These are phyloP conservation scores for Trametopsis cervina DNA, from an alignment of 768 basidiomycete genomes.

Conservation along the genomic window DNA sequence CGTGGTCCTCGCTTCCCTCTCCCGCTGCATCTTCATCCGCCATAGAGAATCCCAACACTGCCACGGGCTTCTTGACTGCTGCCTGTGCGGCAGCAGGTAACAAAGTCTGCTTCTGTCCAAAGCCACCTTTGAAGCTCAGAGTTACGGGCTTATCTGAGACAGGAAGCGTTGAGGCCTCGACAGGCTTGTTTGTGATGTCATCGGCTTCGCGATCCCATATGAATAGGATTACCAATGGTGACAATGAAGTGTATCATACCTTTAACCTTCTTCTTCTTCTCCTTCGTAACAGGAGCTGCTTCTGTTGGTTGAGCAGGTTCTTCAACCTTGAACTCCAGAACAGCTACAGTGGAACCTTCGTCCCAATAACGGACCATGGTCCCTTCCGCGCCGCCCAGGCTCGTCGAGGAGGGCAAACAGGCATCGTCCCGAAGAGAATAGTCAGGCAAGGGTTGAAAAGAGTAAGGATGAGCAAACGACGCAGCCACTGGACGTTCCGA, in stretches of 20 bases:
- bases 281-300: constrained; percentile 33
- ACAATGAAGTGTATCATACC: constrained; percentile 26
- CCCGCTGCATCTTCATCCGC: constrained; percentile 46
- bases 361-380: constrained; percentile 91
- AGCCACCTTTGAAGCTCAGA: constrained; percentile 48
- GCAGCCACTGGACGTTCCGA: constrained; percentile 84
- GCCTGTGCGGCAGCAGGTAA: constrained; percentile 15
- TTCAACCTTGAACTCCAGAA: constrained; percentile 76
- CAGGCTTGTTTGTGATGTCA: constrained; percentile 22
- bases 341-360: constrained; percentile 67
- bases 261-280: constrained; percentile 49
- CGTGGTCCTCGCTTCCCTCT: constrained; percentile 31
- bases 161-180: constrained; percentile 61
- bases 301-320: constrained; percentile 35
- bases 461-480: constrained; percentile 88
- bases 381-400: constrained; percentile 66
- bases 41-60: constrained; percentile 59
- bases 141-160: constrained; percentile 79
- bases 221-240: not conserved
- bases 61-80: constrained; percentile 26
- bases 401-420: constrained; percentile 58
- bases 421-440: constrained; percentile 72
- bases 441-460: constrained; percentile 79
- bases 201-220: constrained; percentile 1
- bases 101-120: constrained; percentile 15